phyloP scores from a whole-genome alignment of 164 flowering plant genomes.

The Platanus orientalis region DNA sequence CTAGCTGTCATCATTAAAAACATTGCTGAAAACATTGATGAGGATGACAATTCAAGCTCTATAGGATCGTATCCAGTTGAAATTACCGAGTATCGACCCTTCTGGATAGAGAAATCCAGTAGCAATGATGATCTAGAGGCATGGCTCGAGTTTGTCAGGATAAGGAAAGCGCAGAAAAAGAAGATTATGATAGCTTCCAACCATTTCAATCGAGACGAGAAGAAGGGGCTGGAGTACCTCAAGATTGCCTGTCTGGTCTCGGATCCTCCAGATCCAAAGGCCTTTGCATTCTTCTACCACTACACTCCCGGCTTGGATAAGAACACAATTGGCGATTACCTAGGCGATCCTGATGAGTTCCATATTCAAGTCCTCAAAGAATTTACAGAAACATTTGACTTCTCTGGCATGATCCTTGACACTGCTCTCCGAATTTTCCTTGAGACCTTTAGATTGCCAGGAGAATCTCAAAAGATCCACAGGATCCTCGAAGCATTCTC shows the following conservation, averaged over 20 bases:
- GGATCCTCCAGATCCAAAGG: constrained; percentile 71
- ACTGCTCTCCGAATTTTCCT: constrained; percentile 72
- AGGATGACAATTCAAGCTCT: constrained; percentile 27
- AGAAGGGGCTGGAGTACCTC: constrained; percentile 82
- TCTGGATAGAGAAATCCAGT: constrained; percentile 58
- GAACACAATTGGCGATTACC: constrained; percentile 74
- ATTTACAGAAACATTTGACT: constrained; percentile 67
- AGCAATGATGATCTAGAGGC: constrained; percentile 30
- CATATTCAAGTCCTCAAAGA: constrained; percentile 76
- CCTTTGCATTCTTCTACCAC: constrained; percentile 60
- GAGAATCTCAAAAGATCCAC: constrained; percentile 92
- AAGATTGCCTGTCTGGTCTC: constrained; percentile 44
- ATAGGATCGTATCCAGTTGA: constrained; percentile 36
- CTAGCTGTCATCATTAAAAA: constrained; percentile 52
- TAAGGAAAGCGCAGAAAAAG: constrained; percentile 64
- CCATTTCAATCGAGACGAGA: constrained; percentile 83
- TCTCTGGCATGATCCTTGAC: constrained; percentile 77
- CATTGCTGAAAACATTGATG: constrained; percentile 61
- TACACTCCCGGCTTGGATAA: constrained; percentile 71
- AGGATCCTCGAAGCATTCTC: constrained; percentile 88
- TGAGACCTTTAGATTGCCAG: constrained; percentile 83
- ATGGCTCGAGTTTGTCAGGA: constrained; percentile 57
- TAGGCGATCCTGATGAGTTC: constrained; percentile 85
- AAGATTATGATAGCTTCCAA: constrained; percentile 68
- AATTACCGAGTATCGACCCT: constrained; percentile 49